Base-by-base conservation (phyloP, 345 rosid genomes). In the Turritis glabra region DNA sequence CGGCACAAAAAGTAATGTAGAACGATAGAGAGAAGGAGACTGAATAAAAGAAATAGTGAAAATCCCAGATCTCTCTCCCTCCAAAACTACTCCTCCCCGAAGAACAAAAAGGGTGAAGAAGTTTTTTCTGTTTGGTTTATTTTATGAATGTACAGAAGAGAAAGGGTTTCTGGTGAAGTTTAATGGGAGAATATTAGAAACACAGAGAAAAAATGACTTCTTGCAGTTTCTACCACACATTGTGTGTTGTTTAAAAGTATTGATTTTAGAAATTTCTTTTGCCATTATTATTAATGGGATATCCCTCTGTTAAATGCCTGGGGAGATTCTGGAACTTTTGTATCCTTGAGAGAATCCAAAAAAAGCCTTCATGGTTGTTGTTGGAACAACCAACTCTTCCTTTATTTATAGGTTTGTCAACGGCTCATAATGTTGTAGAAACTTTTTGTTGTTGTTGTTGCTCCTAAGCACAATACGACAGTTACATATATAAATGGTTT, bases 371-470 rank as follows among this genome's bases (percentile, higher is more conserved):
- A 17, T 64, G 32, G 67, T 64, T 64, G 57, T 62, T 48, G 76
- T 71, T 77, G 48, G 50, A 51, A 23, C 22, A 71, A 71, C 81
- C 1, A 71, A 48, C 13, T 72, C 46, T 50, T 58, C 8, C 77
- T 65, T 70, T 4, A 56, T 48, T 37, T 77, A n/a, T n/a, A 71
- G 76, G 41, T 46, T 76, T 76, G n/a, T 74, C 8, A 21, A 65
- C 19, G 50, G 50, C 40, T 32, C 23, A 9, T 14, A 5, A 26
- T 50, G 26, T 52, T 57, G 13, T 65, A 33, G 11, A 30, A 33
- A 54, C n/a, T 29, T 15, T 53, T 51, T 14, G n/a, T 33, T 11
- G 1, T 27, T n/a, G 8, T 43, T 19, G 18, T 8, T 54, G 2
- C 18, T 53, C 3, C 8, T 17, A 32, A 32, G 22, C 5, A 37